These are phyloP conservation scores for Gloeophyllum trabeum DNA, from an alignment of 768 basidiomycete species.

Conservation along the genomic window DNA sequence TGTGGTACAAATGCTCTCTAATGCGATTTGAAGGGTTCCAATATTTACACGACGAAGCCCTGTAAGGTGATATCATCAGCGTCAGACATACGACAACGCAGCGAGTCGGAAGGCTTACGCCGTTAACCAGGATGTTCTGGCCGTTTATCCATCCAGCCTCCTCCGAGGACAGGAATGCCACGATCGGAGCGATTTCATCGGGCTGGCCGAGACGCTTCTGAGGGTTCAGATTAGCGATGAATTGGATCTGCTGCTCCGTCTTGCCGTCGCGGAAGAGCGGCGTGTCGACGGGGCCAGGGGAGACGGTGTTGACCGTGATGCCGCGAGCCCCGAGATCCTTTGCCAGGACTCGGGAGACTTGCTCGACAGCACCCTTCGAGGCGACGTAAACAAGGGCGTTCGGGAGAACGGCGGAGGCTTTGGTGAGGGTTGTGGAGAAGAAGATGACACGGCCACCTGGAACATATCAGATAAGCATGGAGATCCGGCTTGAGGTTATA, in stretches of 20 bases:
- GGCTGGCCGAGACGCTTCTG: constrained; percentile 32
- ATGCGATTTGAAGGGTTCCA: no score
- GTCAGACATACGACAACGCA: no score
- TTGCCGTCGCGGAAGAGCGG: constrained; percentile 46
- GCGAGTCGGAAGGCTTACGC: no score
- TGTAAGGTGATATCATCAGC: no score
- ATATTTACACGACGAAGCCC: no score
- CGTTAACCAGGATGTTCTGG: constrained; percentile 44
- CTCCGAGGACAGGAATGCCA: constrained; percentile 39
- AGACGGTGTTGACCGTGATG: constrained; percentile 46
- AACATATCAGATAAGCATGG: not conserved
- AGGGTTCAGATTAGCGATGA: constrained; percentile 34
- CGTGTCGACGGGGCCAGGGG: constrained; percentile 46
- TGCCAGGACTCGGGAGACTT: constrained; percentile 42
- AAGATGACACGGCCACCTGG: constrained; percentile 44
- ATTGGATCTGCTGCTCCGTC: constrained; percentile 30
- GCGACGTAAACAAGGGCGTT: constrained; percentile 40
- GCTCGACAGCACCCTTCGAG: constrained; percentile 51
- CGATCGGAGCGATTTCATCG: constrained; percentile 42
- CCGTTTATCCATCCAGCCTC: constrained; percentile 50
- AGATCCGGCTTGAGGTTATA: not conserved
- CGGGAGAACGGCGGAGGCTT: constrained; percentile 29
- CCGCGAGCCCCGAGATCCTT: constrained; percentile 44
- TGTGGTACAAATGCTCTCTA: no score
- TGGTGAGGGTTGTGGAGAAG: constrained; percentile 40